Evolutionary conservation across 805 yeast genomes (phyloP).

Genomic region (Saccharomycopsis lassenensis): DNA sequence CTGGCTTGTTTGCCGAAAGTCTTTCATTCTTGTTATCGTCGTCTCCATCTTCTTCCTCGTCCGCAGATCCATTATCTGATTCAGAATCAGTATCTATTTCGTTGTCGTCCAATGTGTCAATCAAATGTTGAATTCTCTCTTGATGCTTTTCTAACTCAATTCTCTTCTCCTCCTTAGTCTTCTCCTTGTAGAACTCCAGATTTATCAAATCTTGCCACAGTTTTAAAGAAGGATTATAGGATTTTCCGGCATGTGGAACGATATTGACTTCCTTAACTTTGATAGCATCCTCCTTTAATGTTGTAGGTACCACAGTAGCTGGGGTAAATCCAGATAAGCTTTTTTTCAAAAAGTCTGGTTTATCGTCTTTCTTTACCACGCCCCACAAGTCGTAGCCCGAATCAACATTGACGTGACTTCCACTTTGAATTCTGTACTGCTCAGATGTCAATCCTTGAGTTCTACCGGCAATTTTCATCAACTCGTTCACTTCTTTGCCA

Average conservation of each 20-base stretch:
- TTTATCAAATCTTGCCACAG: constrained; percentile 70
- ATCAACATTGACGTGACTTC: no score
- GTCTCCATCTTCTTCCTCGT: constrained; percentile 25
- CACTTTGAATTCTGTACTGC: constrained; percentile 42
- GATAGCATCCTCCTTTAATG: constrained; percentile 43
- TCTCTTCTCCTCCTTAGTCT: constrained; percentile 54
- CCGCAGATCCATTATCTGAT: constrained; percentile 18
- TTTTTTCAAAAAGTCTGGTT: constrained; percentile 31
- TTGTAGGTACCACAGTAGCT: constrained; percentile 40
- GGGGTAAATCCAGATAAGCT: constrained; percentile 39
- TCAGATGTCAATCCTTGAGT: constrained; percentile 42
- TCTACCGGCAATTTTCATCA: constrained; percentile 71
- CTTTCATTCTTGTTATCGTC: constrained; percentile 27
- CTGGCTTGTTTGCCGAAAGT: constrained; percentile 66
- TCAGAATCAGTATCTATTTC: constrained; percentile 30
- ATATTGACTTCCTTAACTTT: constrained; percentile 37
- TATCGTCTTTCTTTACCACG: constrained; percentile 22
- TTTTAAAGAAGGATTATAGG: constrained; percentile 81
- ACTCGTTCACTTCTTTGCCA: constrained; percentile 48
- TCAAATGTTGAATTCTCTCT: constrained; percentile 51
- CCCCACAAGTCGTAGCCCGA: constrained; percentile 65
- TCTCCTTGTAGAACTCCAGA: constrained; percentile 55
- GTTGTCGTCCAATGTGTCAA: constrained; percentile 50
- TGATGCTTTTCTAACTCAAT: constrained; percentile 50
- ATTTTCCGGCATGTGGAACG: constrained; percentile 75